phyloP scores from a whole-genome alignment of 1,139 yeast species.

The Blastobotrys persicus region DNA sequence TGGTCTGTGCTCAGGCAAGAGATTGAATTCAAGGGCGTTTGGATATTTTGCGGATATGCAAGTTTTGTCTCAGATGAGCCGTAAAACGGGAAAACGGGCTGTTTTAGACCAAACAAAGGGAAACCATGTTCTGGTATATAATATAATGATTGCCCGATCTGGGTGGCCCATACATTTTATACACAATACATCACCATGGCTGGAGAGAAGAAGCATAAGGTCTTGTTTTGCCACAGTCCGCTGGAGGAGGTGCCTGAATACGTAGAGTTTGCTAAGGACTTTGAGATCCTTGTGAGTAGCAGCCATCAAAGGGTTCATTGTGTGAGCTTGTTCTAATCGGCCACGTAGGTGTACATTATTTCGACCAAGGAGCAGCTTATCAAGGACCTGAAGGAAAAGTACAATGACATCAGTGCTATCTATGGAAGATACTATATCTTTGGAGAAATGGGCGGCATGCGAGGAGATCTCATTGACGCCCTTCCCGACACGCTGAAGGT shows the following conservation, averaged over 20 bases:
- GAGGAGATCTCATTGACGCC: slow-evolving; percentile 42
- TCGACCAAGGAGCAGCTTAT: slow-evolving; percentile 30
- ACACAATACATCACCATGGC: too few species aligned
- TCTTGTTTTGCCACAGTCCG: slow-evolving; percentile 1
- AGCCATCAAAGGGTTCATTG: not conserved
- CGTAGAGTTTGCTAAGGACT: slow-evolving; percentile 11
- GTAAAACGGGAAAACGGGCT: too few species aligned
- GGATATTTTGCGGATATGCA: too few species aligned
- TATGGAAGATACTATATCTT: slow-evolving; percentile 25
- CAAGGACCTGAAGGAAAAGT: slow-evolving; percentile 29
- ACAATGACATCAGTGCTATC: slow-evolving; percentile 33
- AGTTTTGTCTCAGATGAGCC: too few species aligned
- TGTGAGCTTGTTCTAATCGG: not conserved
- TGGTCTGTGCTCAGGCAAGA: too few species aligned
- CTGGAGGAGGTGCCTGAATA: slow-evolving; percentile 6
- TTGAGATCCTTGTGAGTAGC: slow-evolving; percentile 12
- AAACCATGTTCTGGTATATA: too few species aligned
- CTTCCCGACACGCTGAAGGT: slow-evolving; percentile 55
- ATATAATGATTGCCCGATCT: too few species aligned
- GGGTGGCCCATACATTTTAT: too few species aligned
- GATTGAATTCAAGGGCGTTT: too few species aligned
- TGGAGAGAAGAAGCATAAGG: not conserved
- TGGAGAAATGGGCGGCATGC: slow-evolving; percentile 24
- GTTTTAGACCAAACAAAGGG: too few species aligned
- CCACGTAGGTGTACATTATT: slow-evolving; percentile 8